These are phyloP conservation scores for Tulasnella sp. DNA, from an alignment of 768 basidiomycete genomes.

Conservation along the genomic window DNA sequence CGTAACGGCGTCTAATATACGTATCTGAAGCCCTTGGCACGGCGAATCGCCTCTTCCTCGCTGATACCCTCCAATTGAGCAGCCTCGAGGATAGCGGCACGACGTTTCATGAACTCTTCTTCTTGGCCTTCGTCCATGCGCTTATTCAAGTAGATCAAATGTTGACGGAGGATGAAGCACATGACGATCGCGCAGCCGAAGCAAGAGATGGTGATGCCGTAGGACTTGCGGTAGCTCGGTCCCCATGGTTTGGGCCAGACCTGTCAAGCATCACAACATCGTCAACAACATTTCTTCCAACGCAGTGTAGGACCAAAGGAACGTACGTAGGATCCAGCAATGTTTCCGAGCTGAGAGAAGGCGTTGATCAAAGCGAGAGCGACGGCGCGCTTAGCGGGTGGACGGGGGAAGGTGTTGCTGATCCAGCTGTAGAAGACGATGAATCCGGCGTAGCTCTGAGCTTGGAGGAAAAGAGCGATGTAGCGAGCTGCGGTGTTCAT, in stretches of 20 bases:
- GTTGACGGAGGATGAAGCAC: constrained; percentile 33
- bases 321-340: constrained; percentile 63
- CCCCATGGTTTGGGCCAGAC: constrained; percentile 69
- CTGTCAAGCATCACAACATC: constrained; percentile 39
- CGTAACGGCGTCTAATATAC: constrained; percentile 14
- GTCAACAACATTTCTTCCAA: background rate
- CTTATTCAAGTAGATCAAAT: constrained; percentile 32
- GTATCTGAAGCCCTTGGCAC: constrained; percentile 28
- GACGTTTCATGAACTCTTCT: background rate
- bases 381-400: constrained; percentile 85
- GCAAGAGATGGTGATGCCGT: constrained; percentile 65
- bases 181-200: constrained; percentile 48
- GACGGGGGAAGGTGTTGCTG: constrained; percentile 62
- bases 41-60: constrained; percentile 27
- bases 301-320: constrained; percentile 5
- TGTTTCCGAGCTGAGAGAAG: constrained; percentile 77
- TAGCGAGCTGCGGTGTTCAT: constrained; percentile 63
- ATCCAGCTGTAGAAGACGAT: constrained; percentile 54
- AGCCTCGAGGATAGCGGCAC: constrained; percentile 22
- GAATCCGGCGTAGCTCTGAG: constrained; percentile 68
- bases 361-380: constrained; percentile 79
- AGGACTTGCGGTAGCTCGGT: constrained; percentile 65
- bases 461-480: constrained; percentile 72
- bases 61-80: constrained; percentile 29
- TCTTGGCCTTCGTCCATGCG: constrained; percentile 26